Conservation (phyloP, 2,329 filamentous ascomycete species). For the Plectosphaerella cucumerina region DNA sequence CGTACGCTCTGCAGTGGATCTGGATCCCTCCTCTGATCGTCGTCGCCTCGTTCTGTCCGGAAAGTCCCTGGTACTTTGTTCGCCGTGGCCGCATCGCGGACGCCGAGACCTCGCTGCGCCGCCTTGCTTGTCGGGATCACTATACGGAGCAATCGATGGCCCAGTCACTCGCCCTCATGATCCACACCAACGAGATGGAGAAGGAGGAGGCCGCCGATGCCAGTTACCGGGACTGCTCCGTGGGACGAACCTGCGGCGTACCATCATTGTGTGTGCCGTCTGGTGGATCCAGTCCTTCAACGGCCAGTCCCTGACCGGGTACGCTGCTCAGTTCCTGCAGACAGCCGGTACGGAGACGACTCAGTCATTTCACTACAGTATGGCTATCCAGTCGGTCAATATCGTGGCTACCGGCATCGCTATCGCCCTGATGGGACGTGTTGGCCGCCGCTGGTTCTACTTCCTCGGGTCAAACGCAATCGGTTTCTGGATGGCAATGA, state of each 20-base stretch:
- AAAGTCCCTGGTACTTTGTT: slow-evolving; percentile 44
- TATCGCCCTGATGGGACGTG: slow-evolving; percentile 28
- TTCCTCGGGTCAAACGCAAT: slow-evolving; percentile 38
- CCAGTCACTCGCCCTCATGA: slow-evolving; percentile 38
- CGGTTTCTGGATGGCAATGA: slow-evolving; percentile 33
- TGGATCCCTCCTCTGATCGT: slow-evolving; percentile 33
- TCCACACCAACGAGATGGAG: slow-evolving; percentile 34
- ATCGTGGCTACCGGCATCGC: slow-evolving; percentile 34
- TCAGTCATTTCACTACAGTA: slow-evolving; percentile 34
- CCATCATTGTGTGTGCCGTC: slow-evolving; percentile 29
- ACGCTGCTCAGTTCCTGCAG: slow-evolving; percentile 34
- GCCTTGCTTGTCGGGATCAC: slow-evolving; percentile 41
- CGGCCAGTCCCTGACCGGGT: slow-evolving; percentile 27
- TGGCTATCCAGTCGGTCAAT: slow-evolving; percentile 43
- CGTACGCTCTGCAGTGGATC: slow-evolving; percentile 18
- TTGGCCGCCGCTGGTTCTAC: slow-evolving; percentile 35
- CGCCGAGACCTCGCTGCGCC: slow-evolving; percentile 28
- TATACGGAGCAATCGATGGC: slow-evolving; percentile 29
- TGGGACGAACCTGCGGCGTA: slow-evolving; percentile 33
- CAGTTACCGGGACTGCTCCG: slow-evolving; percentile 37
- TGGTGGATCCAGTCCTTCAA: slow-evolving; percentile 35
- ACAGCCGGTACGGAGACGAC: slow-evolving; percentile 31
- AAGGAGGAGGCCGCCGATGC: slow-evolving; percentile 22
- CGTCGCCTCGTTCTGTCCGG: slow-evolving; percentile 36
- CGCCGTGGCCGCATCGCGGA: slow-evolving; percentile 31